These are phyloP conservation scores for carrot (Daucus carota) DNA, from an alignment of 129 eudicot species.

Conservation along the genomic window DH1_v3.0 NC_030387.2:6375501-6376000, in stretches of 20 bases:
- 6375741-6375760: background rate
- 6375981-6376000: background rate
- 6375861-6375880: background rate
- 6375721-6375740: slow-evolving; percentile 14
- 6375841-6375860: background rate
- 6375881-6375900: background rate
- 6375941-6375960: background rate
- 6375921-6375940: background rate
- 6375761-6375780: background rate
- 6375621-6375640: background rate
- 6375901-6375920: background rate
- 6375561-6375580: slow-evolving; percentile 3
- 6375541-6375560: slow-evolving; percentile 7
- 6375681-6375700: slow-evolving; percentile 87
- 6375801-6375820: background rate
- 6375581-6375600: background rate
- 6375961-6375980: background rate
- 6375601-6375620: background rate
- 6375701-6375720: slow-evolving; percentile 78
- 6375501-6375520: slow-evolving; percentile 57
- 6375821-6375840: background rate
- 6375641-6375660: slow-evolving; percentile 99
- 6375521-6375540: slow-evolving; percentile 70
- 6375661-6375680: slow-evolving; percentile 99
- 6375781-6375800: background rate